Evolutionary conservation across 179 eudicot species (phyloP).

Genomic region (Sideroxylon spinosum): DNA sequence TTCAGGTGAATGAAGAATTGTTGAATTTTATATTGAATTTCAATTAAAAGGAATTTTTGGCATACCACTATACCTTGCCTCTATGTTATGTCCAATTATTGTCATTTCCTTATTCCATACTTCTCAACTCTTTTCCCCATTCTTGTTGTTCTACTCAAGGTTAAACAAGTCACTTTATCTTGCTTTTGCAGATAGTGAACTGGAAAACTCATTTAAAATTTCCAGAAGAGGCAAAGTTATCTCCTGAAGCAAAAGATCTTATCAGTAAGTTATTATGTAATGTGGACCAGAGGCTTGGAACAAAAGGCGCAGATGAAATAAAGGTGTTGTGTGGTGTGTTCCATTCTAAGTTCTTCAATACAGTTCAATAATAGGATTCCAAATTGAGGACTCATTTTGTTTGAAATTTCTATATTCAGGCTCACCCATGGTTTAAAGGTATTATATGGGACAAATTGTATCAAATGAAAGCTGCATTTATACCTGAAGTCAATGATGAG

Average conservation of each 20-base stretch:
- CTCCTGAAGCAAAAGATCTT: slow-evolving; percentile 80
- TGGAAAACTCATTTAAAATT: slow-evolving; percentile 82
- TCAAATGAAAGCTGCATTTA: slow-evolving; percentile 77
- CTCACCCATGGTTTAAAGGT: slow-evolving; percentile 77
- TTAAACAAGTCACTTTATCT: neutral
- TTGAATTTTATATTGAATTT: neutral
- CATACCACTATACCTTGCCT: neutral
- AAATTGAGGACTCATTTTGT: neutral
- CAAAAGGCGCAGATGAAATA: slow-evolving; percentile 73
- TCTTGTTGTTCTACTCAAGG: neutral
- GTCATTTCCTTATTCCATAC: neutral
- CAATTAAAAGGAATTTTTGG: neutral
- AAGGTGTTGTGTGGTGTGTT: slow-evolving; percentile 48
- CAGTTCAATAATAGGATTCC: neutral
- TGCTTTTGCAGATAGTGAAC: slow-evolving; percentile 58
- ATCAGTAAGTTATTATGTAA: slow-evolving; percentile 72
- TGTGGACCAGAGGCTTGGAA: slow-evolving; percentile 76
- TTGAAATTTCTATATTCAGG: slow-evolving; percentile 35
- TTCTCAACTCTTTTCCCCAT: neutral
- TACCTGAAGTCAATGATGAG: slow-evolving; percentile 85
- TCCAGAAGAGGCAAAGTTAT: slow-evolving; percentile 82
- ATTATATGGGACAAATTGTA: slow-evolving; percentile 66
- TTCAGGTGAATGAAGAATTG: no score
- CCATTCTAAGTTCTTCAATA: slow-evolving; percentile 17
- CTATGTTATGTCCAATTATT: neutral